phyloP scores from a whole-genome alignment of 2,329 filamentous ascomycete genomes.

The Colletotrichum karsti region DNA sequence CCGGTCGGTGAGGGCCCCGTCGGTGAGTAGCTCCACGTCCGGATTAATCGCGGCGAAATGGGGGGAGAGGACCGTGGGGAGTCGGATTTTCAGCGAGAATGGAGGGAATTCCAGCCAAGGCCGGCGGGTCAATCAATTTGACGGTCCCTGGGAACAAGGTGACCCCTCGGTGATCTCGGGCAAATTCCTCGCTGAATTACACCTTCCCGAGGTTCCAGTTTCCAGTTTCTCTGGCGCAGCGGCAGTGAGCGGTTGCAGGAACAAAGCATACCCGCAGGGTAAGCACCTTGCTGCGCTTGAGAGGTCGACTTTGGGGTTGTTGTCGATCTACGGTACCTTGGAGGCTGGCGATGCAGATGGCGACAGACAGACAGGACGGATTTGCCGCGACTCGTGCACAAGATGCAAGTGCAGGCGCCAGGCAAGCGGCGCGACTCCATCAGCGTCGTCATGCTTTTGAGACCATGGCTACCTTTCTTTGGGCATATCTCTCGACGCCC shows the following conservation, averaged over 20 bases:
- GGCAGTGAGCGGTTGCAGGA: not conserved
- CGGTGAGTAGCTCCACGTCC: conserved; percentile 12
- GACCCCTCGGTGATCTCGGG: conserved; percentile 17
- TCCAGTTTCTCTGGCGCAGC: too few species aligned
- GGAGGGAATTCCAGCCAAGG: not conserved
- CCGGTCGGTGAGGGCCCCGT: not conserved
- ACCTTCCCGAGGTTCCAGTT: not conserved
- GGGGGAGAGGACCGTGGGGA: too few species aligned
- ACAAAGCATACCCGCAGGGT: conserved; percentile 4
- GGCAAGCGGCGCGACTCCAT: not conserved
- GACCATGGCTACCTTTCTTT: not conserved
- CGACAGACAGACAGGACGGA: not conserved
- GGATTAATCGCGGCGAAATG: conserved; percentile 23
- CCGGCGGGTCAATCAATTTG: conserved; percentile 5
- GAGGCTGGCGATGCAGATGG: too few species aligned
- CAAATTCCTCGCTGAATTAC: conserved; percentile 18
- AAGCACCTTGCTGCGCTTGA: not conserved
- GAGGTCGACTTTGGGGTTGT: not conserved
- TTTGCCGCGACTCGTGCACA: conserved; percentile 18
- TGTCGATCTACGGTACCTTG: too few species aligned
- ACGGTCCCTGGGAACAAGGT: not conserved
- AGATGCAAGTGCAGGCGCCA: conserved; percentile 19
- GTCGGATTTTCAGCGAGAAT: too few species aligned
- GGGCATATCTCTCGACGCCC: not conserved
- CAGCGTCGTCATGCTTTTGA: not conserved